phyloP scores from a whole-genome alignment of 495 filamentous ascomycete genomes.

The Daldinia caldariorum region DNA sequence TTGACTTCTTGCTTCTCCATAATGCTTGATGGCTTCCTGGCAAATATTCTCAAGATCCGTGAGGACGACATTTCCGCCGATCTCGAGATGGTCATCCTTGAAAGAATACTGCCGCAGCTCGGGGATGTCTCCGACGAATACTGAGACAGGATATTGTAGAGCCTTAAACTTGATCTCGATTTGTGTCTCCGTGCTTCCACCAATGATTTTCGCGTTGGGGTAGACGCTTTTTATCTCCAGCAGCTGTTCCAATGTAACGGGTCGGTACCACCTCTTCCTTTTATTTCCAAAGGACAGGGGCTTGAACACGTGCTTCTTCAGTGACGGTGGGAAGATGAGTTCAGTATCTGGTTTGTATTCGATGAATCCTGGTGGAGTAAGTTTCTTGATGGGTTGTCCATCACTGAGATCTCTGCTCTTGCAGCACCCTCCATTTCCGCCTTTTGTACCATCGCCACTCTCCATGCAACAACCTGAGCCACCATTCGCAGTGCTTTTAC shows the following conservation, averaged over 20 bases:
- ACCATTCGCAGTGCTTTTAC: constrained; percentile 67
- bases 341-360: constrained; percentile 93
- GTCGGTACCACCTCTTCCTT: constrained; percentile 91
- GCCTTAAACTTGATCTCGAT: constrained; percentile 99
- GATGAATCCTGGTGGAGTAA: constrained; percentile 87
- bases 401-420: constrained; percentile 59
- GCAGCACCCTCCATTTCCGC: constrained; percentile 65
- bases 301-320: constrained; percentile 82
- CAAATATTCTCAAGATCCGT: constrained; percentile 83
- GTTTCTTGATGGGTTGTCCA: constrained; percentile 69
- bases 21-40: constrained; percentile 79
- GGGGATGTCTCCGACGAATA: constrained; percentile 92
- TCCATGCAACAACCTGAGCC: constrained; percentile 78
- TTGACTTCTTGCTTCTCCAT: constrained; percentile 76
- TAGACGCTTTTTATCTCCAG: constrained; percentile 88
- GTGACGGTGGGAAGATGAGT: constrained; percentile 88
- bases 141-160: constrained; percentile 86
- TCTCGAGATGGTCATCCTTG: constrained; percentile 79
- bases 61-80: constrained; percentile 90
- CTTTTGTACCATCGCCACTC: constrained; percentile 52
- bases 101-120: constrained; percentile 85
- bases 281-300: constrained; percentile 93
- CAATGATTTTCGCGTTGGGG: constrained; percentile 91
- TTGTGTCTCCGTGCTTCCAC: constrained; percentile 95
- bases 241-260: constrained; percentile 85